phyloP scores from a whole-genome alignment of 1,284 basidiomycete species.

The Peniophora sp. region DNA sequence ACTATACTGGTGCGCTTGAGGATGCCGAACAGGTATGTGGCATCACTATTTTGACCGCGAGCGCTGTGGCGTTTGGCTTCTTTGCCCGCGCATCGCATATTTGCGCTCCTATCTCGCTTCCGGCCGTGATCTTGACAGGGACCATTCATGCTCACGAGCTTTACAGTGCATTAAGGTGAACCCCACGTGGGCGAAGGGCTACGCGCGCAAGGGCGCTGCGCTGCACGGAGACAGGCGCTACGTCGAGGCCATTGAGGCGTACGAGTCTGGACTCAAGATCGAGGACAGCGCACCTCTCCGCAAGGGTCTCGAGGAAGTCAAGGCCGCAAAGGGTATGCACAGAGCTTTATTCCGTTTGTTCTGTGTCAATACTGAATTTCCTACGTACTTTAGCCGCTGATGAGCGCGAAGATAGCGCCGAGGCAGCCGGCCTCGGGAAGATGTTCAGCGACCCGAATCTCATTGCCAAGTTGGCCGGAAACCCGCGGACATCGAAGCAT shows the following conservation, averaged over 20 bases:
- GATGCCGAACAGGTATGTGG: constrained; percentile 83
- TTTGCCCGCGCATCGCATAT: neutral
- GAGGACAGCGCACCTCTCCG: constrained; percentile 78
- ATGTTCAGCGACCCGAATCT: constrained; percentile 85
- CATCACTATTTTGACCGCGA: neutral
- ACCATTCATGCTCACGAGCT: constrained; percentile 2
- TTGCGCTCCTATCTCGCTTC: neutral
- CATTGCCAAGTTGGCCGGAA: constrained; percentile 74
- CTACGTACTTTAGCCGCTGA: constrained; percentile 27
- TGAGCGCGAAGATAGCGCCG: constrained; percentile 32
- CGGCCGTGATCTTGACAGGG: constrained; percentile 1
- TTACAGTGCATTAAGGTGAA: constrained; percentile 72
- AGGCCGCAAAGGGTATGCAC: constrained; percentile 66
- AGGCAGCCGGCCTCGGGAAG: constrained; percentile 57
- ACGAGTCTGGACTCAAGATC: constrained; percentile 73
- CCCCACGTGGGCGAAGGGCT: constrained; percentile 87
- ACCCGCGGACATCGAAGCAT: constrained; percentile 81
- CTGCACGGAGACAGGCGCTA: constrained; percentile 78
- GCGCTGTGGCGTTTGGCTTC: neutral
- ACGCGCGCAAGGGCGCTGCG: constrained; percentile 91
- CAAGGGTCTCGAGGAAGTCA: constrained; percentile 85
- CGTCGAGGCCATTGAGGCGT: constrained; percentile 79
- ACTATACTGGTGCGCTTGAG: constrained; percentile 72
- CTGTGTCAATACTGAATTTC: too few relatives aligned
- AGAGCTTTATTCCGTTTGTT: constrained; percentile 1